Evolutionary conservation across 441 rosid species (phyloP).

Genomic region (Populus hybrid): DNA sequence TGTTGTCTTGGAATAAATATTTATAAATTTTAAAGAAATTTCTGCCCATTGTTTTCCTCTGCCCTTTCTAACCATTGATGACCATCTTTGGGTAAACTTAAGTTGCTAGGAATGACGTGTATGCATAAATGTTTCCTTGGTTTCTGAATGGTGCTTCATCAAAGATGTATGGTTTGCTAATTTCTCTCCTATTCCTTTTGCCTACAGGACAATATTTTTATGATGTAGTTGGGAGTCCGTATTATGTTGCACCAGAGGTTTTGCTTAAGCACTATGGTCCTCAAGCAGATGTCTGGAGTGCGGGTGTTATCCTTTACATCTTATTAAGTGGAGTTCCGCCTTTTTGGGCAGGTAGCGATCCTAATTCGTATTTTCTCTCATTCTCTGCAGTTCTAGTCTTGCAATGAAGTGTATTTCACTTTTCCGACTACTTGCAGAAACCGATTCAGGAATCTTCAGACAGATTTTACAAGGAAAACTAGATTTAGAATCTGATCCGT

Average conservation of each 20-base stretch:
- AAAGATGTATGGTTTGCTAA: neutral
- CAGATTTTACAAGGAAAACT: constrained; percentile 74
- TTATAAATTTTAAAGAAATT: too few relatives aligned
- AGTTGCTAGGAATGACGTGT: neutral
- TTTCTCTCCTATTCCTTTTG: neutral
- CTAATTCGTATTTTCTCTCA: constrained; percentile 13
- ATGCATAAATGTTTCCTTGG: neutral
- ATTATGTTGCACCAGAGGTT: constrained; percentile 75
- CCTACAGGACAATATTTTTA: constrained; percentile 42
- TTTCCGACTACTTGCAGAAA: constrained; percentile 41
- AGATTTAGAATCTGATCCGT: constrained; percentile 76
- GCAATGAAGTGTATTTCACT: neutral
- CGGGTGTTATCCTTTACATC: constrained; percentile 68
- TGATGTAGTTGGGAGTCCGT: constrained; percentile 77
- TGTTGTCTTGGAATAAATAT: too few relatives aligned
- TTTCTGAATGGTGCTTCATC: neutral
- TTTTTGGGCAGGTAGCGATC: constrained; percentile 58
- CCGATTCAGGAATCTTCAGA: constrained; percentile 83
- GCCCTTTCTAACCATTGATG: neutral
- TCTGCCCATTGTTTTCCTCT: too few relatives aligned
- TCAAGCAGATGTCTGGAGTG: constrained; percentile 67
- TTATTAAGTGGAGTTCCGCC: constrained; percentile 72
- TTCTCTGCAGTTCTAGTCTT: constrained; percentile 3
- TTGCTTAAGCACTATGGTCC: constrained; percentile 63
- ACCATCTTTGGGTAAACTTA: neutral